Base-by-base conservation (phyloP, 495 filamentous ascomycete genomes). In the Penicillium psychrofluorescens region DNA sequence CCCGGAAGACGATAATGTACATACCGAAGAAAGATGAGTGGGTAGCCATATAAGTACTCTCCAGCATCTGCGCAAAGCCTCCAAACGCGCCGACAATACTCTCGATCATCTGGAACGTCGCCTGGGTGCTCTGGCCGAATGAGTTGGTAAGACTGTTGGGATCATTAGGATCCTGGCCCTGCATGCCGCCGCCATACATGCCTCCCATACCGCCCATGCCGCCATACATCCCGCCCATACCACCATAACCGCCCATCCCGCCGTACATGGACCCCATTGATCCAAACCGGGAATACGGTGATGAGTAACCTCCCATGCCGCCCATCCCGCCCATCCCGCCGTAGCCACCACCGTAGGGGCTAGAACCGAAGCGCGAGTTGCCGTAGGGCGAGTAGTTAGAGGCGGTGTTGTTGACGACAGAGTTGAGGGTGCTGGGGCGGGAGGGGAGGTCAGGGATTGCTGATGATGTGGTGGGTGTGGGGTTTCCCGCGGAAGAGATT, bases 31-130 rank as follows among this genome's bases (percentile, higher is more conserved):
- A 99, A 40, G 85, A 91, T 39, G 87, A 94, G 70, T 97, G 94
- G 3, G 94, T 99, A n/a, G 94, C 92, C 94, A 99, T 97, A 55
- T 95, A 99, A 9, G 94, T 97, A 64, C 91, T 96, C 68, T 99
- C 92, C 9, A 99, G 76, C 94, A 99, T 97, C 74, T 99, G 94
- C 12, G 94, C 90, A 59, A 99, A 95, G 2, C 94, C 94, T 28
- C 91, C 88, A 50, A 73, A 96, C 11, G 94, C 90, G n/a, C 88
- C 85, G n/a, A 97, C 92, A 35, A 99, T 86, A 49, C 89, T 92
- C 70, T 99, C 94, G 34, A 99, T 89, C 74, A 97, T 86, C 75
- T 97, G 92, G 59, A 99, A 99, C 1, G 94, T 97, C n/a, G 91
- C 86, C 52, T 90, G 86, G 1, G 94, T 99, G 66, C 81, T 90